phyloP scores from a whole-genome alignment of 768 basidiomycete genomes.

The Roridomyces roridus region DNA sequence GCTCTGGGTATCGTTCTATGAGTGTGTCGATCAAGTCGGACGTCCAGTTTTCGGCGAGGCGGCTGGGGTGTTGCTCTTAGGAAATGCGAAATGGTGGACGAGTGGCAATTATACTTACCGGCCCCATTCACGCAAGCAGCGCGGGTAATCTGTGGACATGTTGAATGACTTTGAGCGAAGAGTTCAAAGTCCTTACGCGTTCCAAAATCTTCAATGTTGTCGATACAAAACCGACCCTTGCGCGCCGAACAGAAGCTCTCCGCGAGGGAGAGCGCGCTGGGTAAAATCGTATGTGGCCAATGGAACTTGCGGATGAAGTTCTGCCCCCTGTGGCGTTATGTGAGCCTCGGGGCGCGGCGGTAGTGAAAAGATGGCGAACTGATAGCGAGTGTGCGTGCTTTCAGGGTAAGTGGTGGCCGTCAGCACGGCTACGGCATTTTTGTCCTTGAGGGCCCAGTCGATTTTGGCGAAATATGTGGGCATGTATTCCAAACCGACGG shows the following conservation, averaged over 20 bases:
- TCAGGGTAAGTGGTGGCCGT: conserved; percentile 54
- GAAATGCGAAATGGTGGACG: neutral
- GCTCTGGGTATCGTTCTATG: conserved; percentile 25
- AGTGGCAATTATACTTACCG: conserved; percentile 41
- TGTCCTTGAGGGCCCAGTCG: conserved; percentile 51
- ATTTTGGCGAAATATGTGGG: conserved; percentile 50
- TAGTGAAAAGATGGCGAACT: conserved; percentile 37
- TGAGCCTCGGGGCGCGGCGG: neutral
- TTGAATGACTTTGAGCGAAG: conserved; percentile 1
- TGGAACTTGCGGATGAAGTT: conserved; percentile 61
- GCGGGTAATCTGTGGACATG: conserved; percentile 52
- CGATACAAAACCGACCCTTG: conserved; percentile 58
- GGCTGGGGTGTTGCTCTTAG: conserved; percentile 14
- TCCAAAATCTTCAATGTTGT: conserved; percentile 63
- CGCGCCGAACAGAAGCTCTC: conserved; percentile 53
- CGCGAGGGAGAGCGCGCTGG: conserved; percentile 60
- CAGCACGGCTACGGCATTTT: conserved; percentile 43
- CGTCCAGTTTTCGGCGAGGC: conserved; percentile 33
- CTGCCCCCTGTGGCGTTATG: conserved; percentile 40
- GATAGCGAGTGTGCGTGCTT: conserved; percentile 48
- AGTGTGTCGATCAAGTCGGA: conserved; percentile 19
- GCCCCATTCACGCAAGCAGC: conserved; percentile 70
- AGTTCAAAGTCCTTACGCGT: conserved; percentile 41
- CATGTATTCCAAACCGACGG: conserved; percentile 47
- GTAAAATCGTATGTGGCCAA: conserved; percentile 64